Conservation (phyloP, 768 basidiomycete genomes). For the Kondoa subrosea region DNA sequence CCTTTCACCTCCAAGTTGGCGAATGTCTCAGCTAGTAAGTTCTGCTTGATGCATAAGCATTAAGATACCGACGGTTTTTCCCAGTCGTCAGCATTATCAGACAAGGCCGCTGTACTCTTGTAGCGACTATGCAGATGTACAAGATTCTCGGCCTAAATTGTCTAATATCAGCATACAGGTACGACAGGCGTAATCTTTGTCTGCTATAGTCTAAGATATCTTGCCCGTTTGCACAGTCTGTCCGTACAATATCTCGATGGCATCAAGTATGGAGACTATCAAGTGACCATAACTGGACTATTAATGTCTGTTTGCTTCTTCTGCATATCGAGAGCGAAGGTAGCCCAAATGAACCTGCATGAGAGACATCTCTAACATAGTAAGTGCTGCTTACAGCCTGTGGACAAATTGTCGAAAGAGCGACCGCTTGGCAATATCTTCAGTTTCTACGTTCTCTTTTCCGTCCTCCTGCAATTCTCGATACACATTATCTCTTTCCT, state of each 20-base stretch:
- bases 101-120: slow-evolving; percentile 94
- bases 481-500: slow-evolving; percentile 77
- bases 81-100: slow-evolving; percentile 94
- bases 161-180: slow-evolving; percentile 78
- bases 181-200: no score
- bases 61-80: background rate
- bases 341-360: slow-evolving; percentile 33
- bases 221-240: slow-evolving; percentile 39
- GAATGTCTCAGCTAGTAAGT: slow-evolving; percentile 92
- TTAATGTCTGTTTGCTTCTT: slow-evolving; percentile 97
- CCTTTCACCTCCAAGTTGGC: slow-evolving; percentile 96
- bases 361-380: slow-evolving; percentile 2
- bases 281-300: slow-evolving; percentile 89
- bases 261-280: slow-evolving; percentile 98
- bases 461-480: slow-evolving; percentile 80
- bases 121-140: slow-evolving; percentile 99
- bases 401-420: slow-evolving; percentile 84
- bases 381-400: slow-evolving; percentile 52
- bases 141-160: slow-evolving; percentile 96
- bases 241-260: slow-evolving; percentile 96
- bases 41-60: background rate
- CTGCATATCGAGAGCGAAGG: slow-evolving; percentile 93
- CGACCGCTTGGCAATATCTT: slow-evolving; percentile 90
- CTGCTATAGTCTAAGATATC: no score
- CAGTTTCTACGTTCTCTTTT: slow-evolving; percentile 84